Evolutionary conservation across 2,329 filamentous ascomycete genomes (phyloP), one percentile per base, ranked within the genome.

Genomic region (Davidsoniella neocaledoniae): DNA sequence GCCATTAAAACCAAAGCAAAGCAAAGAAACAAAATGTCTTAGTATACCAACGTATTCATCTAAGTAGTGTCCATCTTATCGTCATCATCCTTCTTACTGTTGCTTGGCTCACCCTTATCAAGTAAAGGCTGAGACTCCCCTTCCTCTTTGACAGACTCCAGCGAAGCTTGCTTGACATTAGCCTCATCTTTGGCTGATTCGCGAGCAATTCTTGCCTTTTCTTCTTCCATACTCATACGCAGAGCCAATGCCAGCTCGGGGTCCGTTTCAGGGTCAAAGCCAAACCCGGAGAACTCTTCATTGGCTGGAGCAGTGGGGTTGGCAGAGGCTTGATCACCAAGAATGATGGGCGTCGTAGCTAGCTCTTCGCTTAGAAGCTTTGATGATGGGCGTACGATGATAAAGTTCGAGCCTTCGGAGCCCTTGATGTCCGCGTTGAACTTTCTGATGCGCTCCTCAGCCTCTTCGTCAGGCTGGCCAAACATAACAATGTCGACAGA

Each of bases 181-280:
- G 79, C 75, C 57, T 85, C 81, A 57, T 85, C 81, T 43, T 48
- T 47, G n/a, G 54, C 53, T 23, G 42, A 25, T 55, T 86, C 78
- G 58, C 80, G 79, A 58, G 82, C 85, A 60, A 83, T 79, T 59
- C 91, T 74, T 54, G 88, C 88, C 70, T 93, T 93, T 67, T 98
- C 91, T 63, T 98, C 91, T 64, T 98, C 91, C 76, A 94, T 86
- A 66, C 86, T 94, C 86, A 98, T 94, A 55, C 91, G 81, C 62
- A 98, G 71, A 48, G 91, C 91, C 57, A 98, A 77, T 19, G 91
- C 91, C 60, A 98, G 70, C 65, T 98, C 91, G 3, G 91, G 91
- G 62, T 98, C 91, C 60, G 88, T 75, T 49, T 81, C 83, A 12
- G 90, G 88, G 64, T 96, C 91, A 57, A 94, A 86, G 56, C 67